Percentiles rank a stretch among this genome's conserved stretches.
Conservation (phyloP, 495 filamentous ascomycete genomes). For the Penicillium angulare region DNA sequence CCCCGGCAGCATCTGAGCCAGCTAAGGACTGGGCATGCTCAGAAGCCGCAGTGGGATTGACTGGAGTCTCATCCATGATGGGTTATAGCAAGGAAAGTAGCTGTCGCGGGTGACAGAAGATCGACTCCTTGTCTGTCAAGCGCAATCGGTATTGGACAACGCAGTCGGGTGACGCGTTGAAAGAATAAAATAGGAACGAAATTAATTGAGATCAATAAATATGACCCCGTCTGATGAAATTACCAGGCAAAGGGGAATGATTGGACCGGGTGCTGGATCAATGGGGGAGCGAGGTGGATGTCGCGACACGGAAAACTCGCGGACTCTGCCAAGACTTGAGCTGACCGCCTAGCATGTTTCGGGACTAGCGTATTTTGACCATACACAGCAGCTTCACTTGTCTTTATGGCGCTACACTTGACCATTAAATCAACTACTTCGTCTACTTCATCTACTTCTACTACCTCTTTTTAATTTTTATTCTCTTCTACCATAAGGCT, state of each 20-base stretch:
- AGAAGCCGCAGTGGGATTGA: constrained; percentile 22
- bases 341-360: constrained; percentile 14
- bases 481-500: background rate
- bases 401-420: too few relatives aligned
- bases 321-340: constrained; percentile 21
- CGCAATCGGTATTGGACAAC: constrained; percentile 11
- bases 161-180: constrained; percentile 10
- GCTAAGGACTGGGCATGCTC: constrained; percentile 30
- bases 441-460: background rate
- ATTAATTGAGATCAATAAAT: background rate
- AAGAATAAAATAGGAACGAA: background rate
- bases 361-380: constrained; percentile 11
- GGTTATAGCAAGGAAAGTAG: constrained; percentile 22
- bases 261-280: constrained; percentile 22
- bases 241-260: constrained; percentile 17
- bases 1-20: constrained; percentile 27
- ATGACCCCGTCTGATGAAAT: constrained; percentile 17
- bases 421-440: too few relatives aligned
- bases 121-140: constrained; percentile 31
- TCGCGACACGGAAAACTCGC: constrained; percentile 36
- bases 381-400: background rate
- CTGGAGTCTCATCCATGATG: constrained; percentile 41
- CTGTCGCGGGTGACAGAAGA: constrained; percentile 36
- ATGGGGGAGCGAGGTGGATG: constrained; percentile 22
- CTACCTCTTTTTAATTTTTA: background rate